Conservation (phyloP, 2,329 filamentous ascomycete species). For the Davidsoniella virescens region DNA sequence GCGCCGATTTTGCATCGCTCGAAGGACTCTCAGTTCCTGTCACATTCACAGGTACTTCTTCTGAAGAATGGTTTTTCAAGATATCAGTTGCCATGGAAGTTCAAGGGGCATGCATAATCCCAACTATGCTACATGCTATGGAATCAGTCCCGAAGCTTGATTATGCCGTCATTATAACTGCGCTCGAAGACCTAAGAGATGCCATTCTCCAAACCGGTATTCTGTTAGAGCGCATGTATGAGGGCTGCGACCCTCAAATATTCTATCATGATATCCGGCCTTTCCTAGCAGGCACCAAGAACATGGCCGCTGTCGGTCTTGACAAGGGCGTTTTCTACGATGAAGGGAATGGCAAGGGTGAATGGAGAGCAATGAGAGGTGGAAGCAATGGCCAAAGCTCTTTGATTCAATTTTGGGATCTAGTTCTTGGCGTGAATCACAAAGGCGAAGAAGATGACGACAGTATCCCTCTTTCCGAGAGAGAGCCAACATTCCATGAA, state of each 20-base stretch:
- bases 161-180: slow-evolving; percentile 50
- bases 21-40: slow-evolving; percentile 75
- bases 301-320: slow-evolving; percentile 87
- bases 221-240: slow-evolving; percentile 78
- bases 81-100: slow-evolving; percentile 92
- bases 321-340: slow-evolving; percentile 81
- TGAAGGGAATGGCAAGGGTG: slow-evolving; percentile 48
- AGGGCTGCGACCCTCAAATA: slow-evolving; percentile 81
- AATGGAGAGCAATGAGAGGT: slow-evolving; percentile 73
- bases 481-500: slow-evolving; percentile 70
- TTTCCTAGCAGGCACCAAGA: slow-evolving; percentile 89
- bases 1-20: slow-evolving; percentile 64
- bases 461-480: slow-evolving; percentile 29
- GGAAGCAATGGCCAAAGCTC: slow-evolving; percentile 96
- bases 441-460: slow-evolving; percentile 23
- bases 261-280: slow-evolving; percentile 93
- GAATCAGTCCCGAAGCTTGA: slow-evolving; percentile 58
- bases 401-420: slow-evolving; percentile 92
- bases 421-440: slow-evolving; percentile 72
- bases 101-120: slow-evolving; percentile 69
- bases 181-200: slow-evolving; percentile 67
- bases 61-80: slow-evolving; percentile 99
- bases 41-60: slow-evolving; percentile 84
- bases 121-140: slow-evolving; percentile 78
- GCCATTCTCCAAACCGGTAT: slow-evolving; percentile 66